A percentile compares a stretch with the other conserved stretches of the same genome.
phyloP scores from a whole-genome alignment of 148 eudicot species.

The Vaccinium darrowii region DNA sequence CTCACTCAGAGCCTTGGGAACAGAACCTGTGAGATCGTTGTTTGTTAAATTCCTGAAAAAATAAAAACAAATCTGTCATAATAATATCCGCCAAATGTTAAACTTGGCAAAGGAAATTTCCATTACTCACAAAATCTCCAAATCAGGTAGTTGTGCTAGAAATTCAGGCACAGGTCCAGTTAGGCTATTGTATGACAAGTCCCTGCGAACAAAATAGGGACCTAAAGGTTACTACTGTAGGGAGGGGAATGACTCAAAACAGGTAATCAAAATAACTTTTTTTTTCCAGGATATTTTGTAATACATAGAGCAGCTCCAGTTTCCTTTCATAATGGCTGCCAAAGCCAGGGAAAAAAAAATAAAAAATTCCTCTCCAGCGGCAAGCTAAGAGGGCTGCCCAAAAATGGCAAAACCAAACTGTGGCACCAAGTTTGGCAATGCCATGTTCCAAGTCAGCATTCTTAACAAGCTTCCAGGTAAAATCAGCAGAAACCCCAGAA shows the following conservation, averaged over 20 bases:
- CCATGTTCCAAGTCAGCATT: no score
- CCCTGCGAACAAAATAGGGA: neutral
- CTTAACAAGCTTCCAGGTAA: neutral
- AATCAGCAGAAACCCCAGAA: no score
- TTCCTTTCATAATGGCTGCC: no score
- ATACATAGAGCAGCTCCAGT: no score
- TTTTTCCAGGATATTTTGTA: no score
- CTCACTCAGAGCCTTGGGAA: conserved; percentile 6
- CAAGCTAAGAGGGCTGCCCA: no score
- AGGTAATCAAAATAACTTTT: no score
- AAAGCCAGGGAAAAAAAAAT: no score
- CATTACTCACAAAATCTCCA: neutral
- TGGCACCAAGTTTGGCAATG: no score
- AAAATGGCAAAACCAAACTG: no score
- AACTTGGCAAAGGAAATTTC: neutral
- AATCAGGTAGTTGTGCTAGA: neutral
- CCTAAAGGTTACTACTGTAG: neutral
- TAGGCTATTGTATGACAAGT: conserved; percentile 3
- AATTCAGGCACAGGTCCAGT: conserved; percentile 12
- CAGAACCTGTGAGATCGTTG: conserved; percentile 10
- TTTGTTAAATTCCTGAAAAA: conserved; percentile 8
- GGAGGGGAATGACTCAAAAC: no score
- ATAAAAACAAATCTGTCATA: neutral
- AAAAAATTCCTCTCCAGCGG: no score
- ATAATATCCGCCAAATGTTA: neutral